Conservation (phyloP, 2,329 filamentous ascomycete genomes). For the Diaporthe caulivora region DNA sequence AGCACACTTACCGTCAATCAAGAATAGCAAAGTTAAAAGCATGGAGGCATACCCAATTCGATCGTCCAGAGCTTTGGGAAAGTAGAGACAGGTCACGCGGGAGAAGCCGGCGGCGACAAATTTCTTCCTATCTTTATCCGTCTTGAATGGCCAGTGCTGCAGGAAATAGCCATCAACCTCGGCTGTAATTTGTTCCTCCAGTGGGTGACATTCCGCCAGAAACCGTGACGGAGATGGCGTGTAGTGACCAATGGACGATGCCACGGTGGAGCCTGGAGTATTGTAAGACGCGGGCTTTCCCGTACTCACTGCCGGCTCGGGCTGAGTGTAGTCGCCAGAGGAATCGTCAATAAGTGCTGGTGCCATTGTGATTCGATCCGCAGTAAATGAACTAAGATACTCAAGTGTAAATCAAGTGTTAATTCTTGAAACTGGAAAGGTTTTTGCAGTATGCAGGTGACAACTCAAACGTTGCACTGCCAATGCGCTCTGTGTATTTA, state of each 20-base stretch:
- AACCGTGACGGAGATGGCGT: neutral
- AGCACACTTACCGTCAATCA: slow-evolving; percentile 54
- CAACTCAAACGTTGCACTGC: neutral
- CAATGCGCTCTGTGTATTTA: neutral
- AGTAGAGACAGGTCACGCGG: slow-evolving; percentile 53
- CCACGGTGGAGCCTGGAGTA: neutral
- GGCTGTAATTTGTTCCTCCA: slow-evolving; percentile 40
- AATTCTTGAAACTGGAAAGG: neutral
- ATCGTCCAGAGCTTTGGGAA: slow-evolving; percentile 52
- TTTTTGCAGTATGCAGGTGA: neutral
- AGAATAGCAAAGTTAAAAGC: slow-evolving; percentile 55
- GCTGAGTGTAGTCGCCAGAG: neutral
- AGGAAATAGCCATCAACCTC: slow-evolving; percentile 55
- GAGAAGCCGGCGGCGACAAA: slow-evolving; percentile 52
- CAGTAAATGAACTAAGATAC: neutral
- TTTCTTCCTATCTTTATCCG: slow-evolving; percentile 46
- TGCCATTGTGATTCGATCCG: neutral
- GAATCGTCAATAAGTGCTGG: neutral
- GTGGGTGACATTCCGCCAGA: slow-evolving; percentile 10
- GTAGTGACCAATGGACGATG: neutral
- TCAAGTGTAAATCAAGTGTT: neutral
- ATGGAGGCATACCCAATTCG: slow-evolving; percentile 53
- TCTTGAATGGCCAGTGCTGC: slow-evolving; percentile 52
- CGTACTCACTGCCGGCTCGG: neutral
- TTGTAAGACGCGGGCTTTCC: neutral